Base-by-base conservation (phyloP, 1,284 basidiomycete species). In the Sporisorium exsertum region DNA sequence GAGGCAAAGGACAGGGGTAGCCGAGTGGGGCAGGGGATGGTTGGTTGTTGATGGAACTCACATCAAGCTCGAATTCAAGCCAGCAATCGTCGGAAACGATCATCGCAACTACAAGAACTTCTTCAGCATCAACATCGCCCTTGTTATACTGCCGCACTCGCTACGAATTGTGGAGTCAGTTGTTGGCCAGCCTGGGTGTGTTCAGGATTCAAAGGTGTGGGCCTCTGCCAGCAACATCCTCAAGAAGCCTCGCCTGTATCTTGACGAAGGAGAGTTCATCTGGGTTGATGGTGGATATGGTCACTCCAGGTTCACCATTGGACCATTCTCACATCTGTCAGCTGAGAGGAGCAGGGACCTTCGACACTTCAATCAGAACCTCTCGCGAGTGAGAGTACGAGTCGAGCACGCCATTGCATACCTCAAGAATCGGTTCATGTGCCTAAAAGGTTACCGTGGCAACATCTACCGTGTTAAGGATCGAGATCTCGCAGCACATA, bases 381-480 rank as follows among this genome's bases (percentile, higher is more conserved):
- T 61, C 13, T 52, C 18, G 20, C 16, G 22, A 13, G 50, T 61
- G 13, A 24, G 49, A 35, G 37, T 53, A 4, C 20, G 50, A 5
- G 42, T 42, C 24, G 26, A 61, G n/a, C 58, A 61, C 27, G 40
- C 33, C 3, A 52, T 53, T 22, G 40, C 49, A 2, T 61, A 52
- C 40, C 51, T 61, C n/a, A 61, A 61, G 50, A 53, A 53, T 22
- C 37, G 50, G 3, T 61, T 61, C 29, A 49, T 52, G 32, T 61
- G 37, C 40, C 40, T 53, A 5, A 51, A 42, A 18, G 58, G 58
- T 4, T 53, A 45, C 29, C 24, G 40, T 3, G 56, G 56, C 6
- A 58, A 58, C 56, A 29, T 58, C 2, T 46, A 58, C 22, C 27
- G n/a, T 8, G 29, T 20, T 1, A 27, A 55, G 35, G 53, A 55